These are phyloP conservation scores for Castanospermum australe DNA, from an alignment of 306 rosid species.

Conservation along the genomic window DNA sequence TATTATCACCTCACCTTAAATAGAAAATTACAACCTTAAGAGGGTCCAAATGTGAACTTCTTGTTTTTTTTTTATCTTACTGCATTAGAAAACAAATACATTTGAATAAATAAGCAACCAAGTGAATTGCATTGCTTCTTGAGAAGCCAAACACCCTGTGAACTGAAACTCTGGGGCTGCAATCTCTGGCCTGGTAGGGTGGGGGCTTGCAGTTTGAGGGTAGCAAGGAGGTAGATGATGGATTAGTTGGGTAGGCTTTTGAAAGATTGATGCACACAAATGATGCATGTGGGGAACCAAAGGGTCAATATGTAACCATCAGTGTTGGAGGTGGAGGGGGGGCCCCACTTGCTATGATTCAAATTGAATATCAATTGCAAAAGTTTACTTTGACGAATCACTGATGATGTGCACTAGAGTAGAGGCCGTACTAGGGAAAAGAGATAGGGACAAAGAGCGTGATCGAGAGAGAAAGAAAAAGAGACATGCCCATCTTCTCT, in stretches of 20 bases:
- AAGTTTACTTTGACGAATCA: constrained; percentile 13
- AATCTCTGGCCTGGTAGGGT: constrained; percentile 21
- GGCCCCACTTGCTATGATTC: constrained; percentile 41
- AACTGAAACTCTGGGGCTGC: too few relatives aligned
- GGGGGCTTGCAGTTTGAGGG: constrained; percentile 34
- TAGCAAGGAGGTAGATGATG: constrained; percentile 26
- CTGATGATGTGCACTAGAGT: neutral
- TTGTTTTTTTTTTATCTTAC: too few relatives aligned
- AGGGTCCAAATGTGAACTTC: too few relatives aligned
- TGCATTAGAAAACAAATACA: too few relatives aligned
- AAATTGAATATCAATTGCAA: constrained; percentile 26
- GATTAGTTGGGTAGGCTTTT: constrained; percentile 35
- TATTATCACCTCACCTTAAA: too few relatives aligned
- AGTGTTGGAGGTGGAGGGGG: constrained; percentile 42
- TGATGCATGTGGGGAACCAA: constrained; percentile 46
- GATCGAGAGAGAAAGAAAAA: constrained; percentile 12
- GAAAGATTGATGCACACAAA: constrained; percentile 36
- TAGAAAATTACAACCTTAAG: too few relatives aligned
- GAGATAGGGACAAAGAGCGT: constrained; percentile 9
- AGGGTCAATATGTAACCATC: constrained; percentile 46
- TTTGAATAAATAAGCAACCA: too few relatives aligned
- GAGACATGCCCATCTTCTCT: constrained; percentile 29
- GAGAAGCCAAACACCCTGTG: too few relatives aligned
- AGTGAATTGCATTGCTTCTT: too few relatives aligned
- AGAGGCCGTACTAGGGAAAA: neutral